These are phyloP conservation scores for Hsuehochloa calcarea DNA, from an alignment of 176 grass and related monocot genomes.

Conservation along the genomic window DNA sequence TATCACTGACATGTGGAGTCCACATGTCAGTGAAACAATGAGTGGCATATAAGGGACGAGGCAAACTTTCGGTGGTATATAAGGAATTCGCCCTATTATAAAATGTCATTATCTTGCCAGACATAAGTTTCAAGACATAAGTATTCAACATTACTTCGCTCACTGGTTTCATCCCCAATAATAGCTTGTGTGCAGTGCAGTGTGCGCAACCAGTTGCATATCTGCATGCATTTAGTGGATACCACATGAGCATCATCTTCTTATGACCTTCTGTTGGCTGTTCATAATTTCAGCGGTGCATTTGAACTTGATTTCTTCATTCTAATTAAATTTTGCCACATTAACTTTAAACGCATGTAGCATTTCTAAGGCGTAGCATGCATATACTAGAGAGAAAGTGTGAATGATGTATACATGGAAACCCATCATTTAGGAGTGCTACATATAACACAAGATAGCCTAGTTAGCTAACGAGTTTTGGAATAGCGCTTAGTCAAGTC, in stretches of 20 bases:
- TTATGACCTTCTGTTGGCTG: background rate
- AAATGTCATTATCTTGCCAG: background rate
- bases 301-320: conserved; percentile 2
- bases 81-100: background rate
- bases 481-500: background rate
- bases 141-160: background rate
- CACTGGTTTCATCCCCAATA: conserved; percentile 8
- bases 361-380: background rate
- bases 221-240: background rate
- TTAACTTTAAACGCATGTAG: background rate
- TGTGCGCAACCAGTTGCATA: background rate
- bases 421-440: background rate
- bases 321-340: background rate
- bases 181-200: background rate
- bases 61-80: no score
- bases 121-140: background rate
- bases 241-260: background rate
- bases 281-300: background rate
- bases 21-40: no score
- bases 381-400: background rate
- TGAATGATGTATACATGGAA: background rate
- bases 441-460: background rate
- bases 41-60: no score
- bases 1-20: no score
- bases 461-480: background rate